These are phyloP conservation scores for Apiospora arundinis DNA, from an alignment of 2,329 filamentous ascomycete species.

Conservation along the genomic window DNA sequence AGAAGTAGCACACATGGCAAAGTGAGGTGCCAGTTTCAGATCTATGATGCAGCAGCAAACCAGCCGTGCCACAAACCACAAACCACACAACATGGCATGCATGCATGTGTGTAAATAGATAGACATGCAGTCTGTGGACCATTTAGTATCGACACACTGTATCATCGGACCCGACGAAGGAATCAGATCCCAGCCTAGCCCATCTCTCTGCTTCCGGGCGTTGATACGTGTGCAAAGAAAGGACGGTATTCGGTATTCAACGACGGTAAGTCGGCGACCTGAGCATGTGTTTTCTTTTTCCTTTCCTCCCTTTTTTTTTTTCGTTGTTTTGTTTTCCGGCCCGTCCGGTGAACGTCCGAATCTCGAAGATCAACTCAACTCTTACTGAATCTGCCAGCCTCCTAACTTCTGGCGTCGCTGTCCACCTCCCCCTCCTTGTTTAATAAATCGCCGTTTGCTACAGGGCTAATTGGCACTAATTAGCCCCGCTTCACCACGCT, in stretches of 20 bases:
- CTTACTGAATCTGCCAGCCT: background rate
- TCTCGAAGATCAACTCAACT: background rate
- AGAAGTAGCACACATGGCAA: background rate
- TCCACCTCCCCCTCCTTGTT: background rate
- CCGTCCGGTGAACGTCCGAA: background rate
- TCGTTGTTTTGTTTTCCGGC: background rate
- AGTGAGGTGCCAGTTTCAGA: conserved; percentile 3
- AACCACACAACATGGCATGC: background rate
- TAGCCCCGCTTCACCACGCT: background rate
- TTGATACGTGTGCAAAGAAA: background rate
- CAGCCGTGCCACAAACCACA: background rate
- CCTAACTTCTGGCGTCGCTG: background rate
- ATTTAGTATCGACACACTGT: background rate
- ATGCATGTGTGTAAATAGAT: background rate
- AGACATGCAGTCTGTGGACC: background rate
- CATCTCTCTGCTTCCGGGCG: background rate
- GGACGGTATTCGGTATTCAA: background rate
- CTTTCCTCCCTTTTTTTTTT: background rate
- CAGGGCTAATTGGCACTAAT: background rate
- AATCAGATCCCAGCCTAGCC: conserved; percentile 17
- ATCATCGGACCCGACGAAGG: conserved; percentile 13
- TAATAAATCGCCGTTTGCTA: conserved; percentile 6
- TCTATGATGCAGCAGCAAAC: background rate
- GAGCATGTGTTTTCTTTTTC: background rate
- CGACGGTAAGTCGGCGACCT: background rate